Percentiles rank a stretch among this genome's conserved stretches.
These are phyloP conservation scores for Fusarium irregulare DNA, from an alignment of 2,329 filamentous ascomycete species.

Conservation along the genomic window DNA sequence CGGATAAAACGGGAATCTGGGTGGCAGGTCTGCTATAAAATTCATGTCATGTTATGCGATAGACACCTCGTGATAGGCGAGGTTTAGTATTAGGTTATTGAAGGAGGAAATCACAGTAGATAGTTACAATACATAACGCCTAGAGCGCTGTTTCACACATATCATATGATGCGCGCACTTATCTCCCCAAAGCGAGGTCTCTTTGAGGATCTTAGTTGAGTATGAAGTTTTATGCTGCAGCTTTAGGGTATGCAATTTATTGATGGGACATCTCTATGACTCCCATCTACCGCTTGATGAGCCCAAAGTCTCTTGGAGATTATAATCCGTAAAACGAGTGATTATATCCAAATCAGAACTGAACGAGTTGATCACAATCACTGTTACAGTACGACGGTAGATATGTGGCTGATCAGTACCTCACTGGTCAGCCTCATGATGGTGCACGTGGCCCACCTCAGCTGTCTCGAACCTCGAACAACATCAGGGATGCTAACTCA, in stretches of 20 bases:
- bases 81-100: background rate
- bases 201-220: background rate
- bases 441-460: conserved; percentile 34
- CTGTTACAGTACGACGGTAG: background rate
- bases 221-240: background rate
- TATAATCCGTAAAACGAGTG: too few relatives aligned
- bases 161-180: background rate
- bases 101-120: background rate
- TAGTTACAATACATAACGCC: conserved; percentile 5
- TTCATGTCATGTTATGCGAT: conserved; percentile 11
- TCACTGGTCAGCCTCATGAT: conserved; percentile 25
- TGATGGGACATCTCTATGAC: too few relatives aligned
- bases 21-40: conserved; percentile 38
- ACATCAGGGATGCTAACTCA: conserved; percentile 30
- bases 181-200: background rate
- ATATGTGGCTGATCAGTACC: conserved; percentile 14
- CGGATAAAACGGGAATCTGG: conserved; percentile 8
- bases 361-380: background rate
- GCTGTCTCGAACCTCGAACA: conserved; percentile 20
- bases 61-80: background rate
- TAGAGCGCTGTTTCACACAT: conserved; percentile 4
- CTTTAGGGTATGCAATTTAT: background rate
- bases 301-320: background rate
- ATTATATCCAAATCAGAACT: background rate
- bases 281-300: background rate